These are phyloP conservation scores for Neofusicoccum umdonicola DNA, from an alignment of 2,329 filamentous ascomycete genomes.

Conservation along the genomic window DNA sequence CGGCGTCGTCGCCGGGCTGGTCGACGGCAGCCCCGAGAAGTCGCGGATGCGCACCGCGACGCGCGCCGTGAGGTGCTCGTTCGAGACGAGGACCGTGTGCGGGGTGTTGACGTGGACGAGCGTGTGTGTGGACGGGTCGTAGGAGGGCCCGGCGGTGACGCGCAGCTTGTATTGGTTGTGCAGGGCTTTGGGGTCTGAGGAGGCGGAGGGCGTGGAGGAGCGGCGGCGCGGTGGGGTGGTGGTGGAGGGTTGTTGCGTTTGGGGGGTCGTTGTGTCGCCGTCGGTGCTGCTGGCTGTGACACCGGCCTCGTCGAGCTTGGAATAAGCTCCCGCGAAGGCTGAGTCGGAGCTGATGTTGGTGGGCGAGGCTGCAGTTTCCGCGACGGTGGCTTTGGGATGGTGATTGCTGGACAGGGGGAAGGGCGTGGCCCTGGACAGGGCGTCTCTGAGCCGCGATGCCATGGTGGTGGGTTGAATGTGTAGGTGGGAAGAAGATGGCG, in stretches of 20 bases:
- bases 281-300: too few species aligned
- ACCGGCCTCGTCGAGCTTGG: constrained; percentile 1
- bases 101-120: constrained; percentile 33
- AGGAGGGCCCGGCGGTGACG: constrained; percentile 37
- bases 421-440: constrained; percentile 1
- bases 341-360: background rate
- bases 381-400: background rate
- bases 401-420: background rate
- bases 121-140: constrained; percentile 30
- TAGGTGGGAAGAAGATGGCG: background rate
- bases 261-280: background rate
- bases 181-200: background rate
- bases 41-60: constrained; percentile 36
- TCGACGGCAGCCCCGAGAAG: constrained; percentile 27
- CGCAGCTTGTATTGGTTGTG: constrained; percentile 34
- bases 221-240: background rate
- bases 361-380: background rate
- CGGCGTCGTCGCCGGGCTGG: constrained; percentile 26
- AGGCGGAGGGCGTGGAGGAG: background rate
- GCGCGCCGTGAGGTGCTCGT: constrained; percentile 30
- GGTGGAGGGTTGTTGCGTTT: background rate
- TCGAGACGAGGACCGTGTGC: constrained; percentile 27
- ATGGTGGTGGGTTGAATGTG: background rate
- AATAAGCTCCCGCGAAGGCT: constrained; percentile 2
- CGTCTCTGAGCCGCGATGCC: constrained; percentile 8